Base-by-base conservation (phyloP, 2,329 filamentous ascomycete species). In the Cytospora schulzeri region DNA sequence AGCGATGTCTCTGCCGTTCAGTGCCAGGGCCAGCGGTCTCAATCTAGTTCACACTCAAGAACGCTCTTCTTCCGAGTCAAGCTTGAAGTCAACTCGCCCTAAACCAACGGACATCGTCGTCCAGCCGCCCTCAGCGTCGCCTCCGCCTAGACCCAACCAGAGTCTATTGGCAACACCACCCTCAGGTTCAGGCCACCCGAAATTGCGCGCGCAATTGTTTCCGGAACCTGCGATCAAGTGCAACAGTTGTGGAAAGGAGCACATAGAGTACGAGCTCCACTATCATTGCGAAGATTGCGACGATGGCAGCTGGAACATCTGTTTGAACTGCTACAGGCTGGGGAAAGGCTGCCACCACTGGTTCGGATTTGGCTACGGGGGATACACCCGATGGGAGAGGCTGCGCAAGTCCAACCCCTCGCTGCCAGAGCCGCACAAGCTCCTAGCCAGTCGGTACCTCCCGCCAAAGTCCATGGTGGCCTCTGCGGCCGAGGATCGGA, bases 241-340 rank as follows among this genome's bases (percentile, higher is more conserved):
- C 74, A 84, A 87, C 45, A 81, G 85, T 12, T 98, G 94, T 74
- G 78, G 81, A 24, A 89, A 84, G 68, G 71, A 80, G 7, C 85
- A 93, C 66, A 93, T 97, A 45, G 90, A 97, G 73, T 92, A 96
- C 70, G 87, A 92, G 11, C 78, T 97, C 2, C 92, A 97, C 75
- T 96, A 94, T 76, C 91, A 91, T 73, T 98, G 94, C 75, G 75
- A 78, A 2, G 80, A 81, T 57, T 97, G 94, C 75, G 81, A 85
- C 19, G 78, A 82, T 7, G 92, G 91, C 0, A 80, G 85, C 55
- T 96, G 89, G 81, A 90, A 93, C 73, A 80, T 97, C 14, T 98
- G 94, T 72, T 77, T 91, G 2, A 83, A 83, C 68, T 98, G 94
- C 78, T 97, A 96, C 74, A 88, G 92, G 31, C 74, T 80, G 15